These are phyloP conservation scores for Alternaria brassicicola DNA, from an alignment of 2,329 filamentous ascomycete species.

Conservation along the genomic window DNA sequence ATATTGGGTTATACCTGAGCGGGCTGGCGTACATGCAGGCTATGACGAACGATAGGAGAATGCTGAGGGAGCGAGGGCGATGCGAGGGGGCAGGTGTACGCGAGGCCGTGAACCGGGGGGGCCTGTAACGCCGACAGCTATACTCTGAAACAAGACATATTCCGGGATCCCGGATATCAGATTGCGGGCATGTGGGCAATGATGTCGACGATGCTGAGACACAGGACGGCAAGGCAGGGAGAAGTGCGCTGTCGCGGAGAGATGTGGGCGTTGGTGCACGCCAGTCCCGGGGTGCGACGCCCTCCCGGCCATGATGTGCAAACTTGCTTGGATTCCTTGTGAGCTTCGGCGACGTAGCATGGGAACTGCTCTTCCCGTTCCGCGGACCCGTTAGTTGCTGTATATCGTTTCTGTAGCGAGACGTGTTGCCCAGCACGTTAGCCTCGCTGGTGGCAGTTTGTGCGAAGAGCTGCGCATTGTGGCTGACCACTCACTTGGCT, in stretches of 20 bases:
- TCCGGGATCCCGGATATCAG: background rate
- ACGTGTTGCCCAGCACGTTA: slow-evolving; percentile 1
- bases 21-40: slow-evolving; percentile 21
- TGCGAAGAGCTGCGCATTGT: slow-evolving; percentile 1
- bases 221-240: background rate
- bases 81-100: slow-evolving; percentile 17
- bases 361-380: slow-evolving; percentile 7
- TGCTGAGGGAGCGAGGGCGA: slow-evolving; percentile 7
- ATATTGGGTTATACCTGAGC: slow-evolving; percentile 21
- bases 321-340: slow-evolving; percentile 16
- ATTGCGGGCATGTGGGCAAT: background rate
- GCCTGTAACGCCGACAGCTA: slow-evolving; percentile 9
- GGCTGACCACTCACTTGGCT: background rate
- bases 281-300: slow-evolving; percentile 9
- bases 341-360: slow-evolving; percentile 23
- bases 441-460: background rate
- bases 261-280: slow-evolving; percentile 11
- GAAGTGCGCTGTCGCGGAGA: background rate
- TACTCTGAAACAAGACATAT: slow-evolving; percentile 4
- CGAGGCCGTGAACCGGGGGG: slow-evolving; percentile 15
- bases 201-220: background rate
- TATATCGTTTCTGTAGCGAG: slow-evolving; percentile 16
- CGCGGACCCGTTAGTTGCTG: slow-evolving; percentile 8
- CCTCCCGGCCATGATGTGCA: slow-evolving; percentile 23
- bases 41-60: slow-evolving; percentile 23